Percentiles rank a stretch among this genome's conserved stretches.
phyloP scores from a whole-genome alignment of 2,329 filamentous ascomycete genomes.

The Dactylellina cionopaga region DNA sequence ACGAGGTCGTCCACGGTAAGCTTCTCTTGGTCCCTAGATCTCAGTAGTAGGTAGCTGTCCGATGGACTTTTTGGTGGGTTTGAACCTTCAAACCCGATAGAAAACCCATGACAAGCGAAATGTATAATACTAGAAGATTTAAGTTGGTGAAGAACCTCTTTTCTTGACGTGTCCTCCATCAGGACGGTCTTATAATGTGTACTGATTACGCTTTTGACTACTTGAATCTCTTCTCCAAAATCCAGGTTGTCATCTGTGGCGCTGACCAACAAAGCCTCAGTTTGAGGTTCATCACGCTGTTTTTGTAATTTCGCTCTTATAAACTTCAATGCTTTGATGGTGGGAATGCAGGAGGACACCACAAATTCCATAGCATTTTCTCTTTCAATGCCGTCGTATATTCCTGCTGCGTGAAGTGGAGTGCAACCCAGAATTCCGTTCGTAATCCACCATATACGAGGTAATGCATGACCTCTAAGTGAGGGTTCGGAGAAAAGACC shows the following conservation, averaged over 20 bases:
- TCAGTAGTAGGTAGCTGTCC: slow-evolving; percentile 2
- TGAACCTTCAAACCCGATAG: neutral
- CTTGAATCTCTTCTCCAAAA: too few relatives aligned
- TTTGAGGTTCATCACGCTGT: neutral
- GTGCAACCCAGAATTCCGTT: slow-evolving; percentile 1
- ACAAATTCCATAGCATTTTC: slow-evolving; percentile 15
- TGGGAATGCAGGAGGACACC: slow-evolving; percentile 13
- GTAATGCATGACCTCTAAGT: slow-evolving; percentile 5
- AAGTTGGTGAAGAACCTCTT: neutral
- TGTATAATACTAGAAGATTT: neutral
- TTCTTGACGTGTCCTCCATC: neutral
- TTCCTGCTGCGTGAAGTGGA: slow-evolving; percentile 35
- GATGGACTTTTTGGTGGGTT: slow-evolving; percentile 8
- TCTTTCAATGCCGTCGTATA: neutral
- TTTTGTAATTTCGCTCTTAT: neutral
- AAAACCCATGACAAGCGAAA: too few relatives aligned
- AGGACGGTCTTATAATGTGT: neutral
- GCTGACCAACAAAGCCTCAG: neutral
- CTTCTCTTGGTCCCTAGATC: neutral
- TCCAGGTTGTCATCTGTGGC: neutral
- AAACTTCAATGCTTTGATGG: neutral
- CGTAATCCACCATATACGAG: slow-evolving; percentile 25
- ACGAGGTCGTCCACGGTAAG: slow-evolving; percentile 2
- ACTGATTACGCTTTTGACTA: neutral
- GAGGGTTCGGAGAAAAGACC: neutral